Base-by-base conservation (phyloP, 2,329 filamentous ascomycete species). In the Tolypocladium sp. region DNA sequence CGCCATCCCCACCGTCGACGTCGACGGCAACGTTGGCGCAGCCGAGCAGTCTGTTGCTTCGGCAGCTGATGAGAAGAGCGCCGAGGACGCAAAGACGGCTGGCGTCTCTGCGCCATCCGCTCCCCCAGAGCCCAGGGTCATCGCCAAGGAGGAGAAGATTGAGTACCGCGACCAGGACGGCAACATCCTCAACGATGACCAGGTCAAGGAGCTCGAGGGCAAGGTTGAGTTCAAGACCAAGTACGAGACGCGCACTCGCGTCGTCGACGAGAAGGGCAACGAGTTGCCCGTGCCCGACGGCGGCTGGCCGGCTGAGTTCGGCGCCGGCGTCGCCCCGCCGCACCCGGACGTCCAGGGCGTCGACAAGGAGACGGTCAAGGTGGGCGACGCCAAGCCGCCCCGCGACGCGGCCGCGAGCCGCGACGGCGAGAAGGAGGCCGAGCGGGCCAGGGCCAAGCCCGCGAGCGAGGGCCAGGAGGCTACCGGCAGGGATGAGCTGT, bases 161-260 rank as follows among this genome's bases (percentile, higher is more conserved):
- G 94, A 97, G 76, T 99, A 96, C 76, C 89, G 94, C 37, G 63
- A 65, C 55, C 61, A 64, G 92, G 82, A 96, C 66, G 94, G 94
- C 64, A 97, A 97, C 69, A 73, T 97, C 38, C 83, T 99, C 38
- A 79, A 93, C 69, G 85, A 89, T 58, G 89, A 92, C 69, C 85
- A 96, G 71, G 92, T 99, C 60, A 85, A 89, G 68, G 84, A 83
- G 25, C 84, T 99, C 38, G 84, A 93, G 73, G 94, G 93, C 68
- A 95, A 96, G 75, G 92, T 97, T 61, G 91, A 91, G 68, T 97
- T 99, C 77, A 87, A 95, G 77, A 97, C 94, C 15, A 89, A 88
- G 65, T 97, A 97, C 71, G 93, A 97, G 79, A 97, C 93, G n/a
- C 84, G 90, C 64, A 97, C 92, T 10, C 87, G 91, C 60, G 75